These are phyloP conservation scores for Phialemonium atrogriseum DNA, from an alignment of 2,329 filamentous ascomycete genomes.

Conservation along the genomic window DNA sequence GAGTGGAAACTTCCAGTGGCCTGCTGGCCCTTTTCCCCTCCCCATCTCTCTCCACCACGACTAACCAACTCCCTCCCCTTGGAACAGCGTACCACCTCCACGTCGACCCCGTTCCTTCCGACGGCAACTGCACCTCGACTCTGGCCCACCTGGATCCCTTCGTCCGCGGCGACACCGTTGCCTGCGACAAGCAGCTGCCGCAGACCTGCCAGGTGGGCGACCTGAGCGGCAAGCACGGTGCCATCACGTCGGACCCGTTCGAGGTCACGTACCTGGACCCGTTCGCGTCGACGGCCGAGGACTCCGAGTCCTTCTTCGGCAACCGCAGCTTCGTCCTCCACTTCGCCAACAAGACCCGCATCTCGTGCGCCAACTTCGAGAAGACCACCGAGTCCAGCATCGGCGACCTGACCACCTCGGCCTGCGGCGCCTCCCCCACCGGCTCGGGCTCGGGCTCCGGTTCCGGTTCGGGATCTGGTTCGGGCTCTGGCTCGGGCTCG, in stretches of 20 bases:
- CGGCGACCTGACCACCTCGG: slow-evolving; percentile 3
- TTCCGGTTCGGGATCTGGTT: no score
- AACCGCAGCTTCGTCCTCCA: slow-evolving; percentile 59
- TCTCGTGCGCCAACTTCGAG: slow-evolving; percentile 56
- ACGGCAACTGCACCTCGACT: slow-evolving; percentile 65
- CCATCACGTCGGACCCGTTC: slow-evolving; percentile 44
- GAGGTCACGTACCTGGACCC: slow-evolving; percentile 43
- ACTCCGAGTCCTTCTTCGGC: slow-evolving; percentile 50
- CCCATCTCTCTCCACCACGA: slow-evolving; percentile 7
- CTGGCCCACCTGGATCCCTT: slow-evolving; percentile 65
- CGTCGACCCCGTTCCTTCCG: slow-evolving; percentile 48
- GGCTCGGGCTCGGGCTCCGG: slow-evolving; percentile 2
- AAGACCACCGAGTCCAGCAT: slow-evolving; percentile 15
- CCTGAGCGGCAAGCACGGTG: slow-evolving; percentile 65
- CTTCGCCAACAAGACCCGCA: slow-evolving; percentile 54
- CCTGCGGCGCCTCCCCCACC: background rate
- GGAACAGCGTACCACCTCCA: slow-evolving; percentile 64
- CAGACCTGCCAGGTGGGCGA: slow-evolving; percentile 70
- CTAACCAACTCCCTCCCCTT: slow-evolving; percentile 9
- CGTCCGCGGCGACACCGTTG: slow-evolving; percentile 49
- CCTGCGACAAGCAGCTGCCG: slow-evolving; percentile 50
- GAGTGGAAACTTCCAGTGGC: slow-evolving; percentile 38
- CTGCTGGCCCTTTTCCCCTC: slow-evolving; percentile 18
- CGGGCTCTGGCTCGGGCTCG: background rate
- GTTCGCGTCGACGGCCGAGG: slow-evolving; percentile 46